Percentiles rank a stretch among this genome's conserved stretches.
phyloP scores from a whole-genome alignment of 148 eudicot genomes.

The Suaeda aralocaspica region DNA sequence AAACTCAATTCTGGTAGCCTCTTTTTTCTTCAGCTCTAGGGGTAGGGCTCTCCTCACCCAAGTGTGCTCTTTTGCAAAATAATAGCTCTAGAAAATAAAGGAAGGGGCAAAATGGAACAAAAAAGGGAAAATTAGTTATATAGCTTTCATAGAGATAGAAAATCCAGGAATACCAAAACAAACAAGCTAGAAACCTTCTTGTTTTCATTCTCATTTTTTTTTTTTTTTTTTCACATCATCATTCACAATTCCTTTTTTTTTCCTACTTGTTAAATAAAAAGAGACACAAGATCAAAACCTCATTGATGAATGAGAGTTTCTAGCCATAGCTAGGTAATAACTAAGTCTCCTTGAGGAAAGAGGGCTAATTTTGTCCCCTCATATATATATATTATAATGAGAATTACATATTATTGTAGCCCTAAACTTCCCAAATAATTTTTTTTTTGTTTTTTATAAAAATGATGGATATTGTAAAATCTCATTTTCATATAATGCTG shows the following conservation, averaged over 20 bases:
- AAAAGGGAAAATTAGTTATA: neutral
- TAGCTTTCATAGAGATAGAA: slow-evolving; percentile 2
- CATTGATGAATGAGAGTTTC: neutral
- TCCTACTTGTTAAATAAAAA: neutral
- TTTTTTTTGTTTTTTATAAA: no score
- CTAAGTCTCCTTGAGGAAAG: neutral
- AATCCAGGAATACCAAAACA: slow-evolving; percentile 13
- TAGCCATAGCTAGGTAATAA: neutral
- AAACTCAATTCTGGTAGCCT: no score
- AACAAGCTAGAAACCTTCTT: neutral
- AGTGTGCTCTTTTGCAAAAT: no score
- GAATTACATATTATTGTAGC: neutral
- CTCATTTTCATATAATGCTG: slow-evolving; percentile 10
- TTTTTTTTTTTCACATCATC: neutral
- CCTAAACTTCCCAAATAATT: slow-evolving; percentile 1
- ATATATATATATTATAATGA: slow-evolving; percentile 1
- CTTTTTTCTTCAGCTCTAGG: no score
- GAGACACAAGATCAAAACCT: neutral
- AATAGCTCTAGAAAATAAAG: neutral
- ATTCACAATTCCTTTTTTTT: neutral
- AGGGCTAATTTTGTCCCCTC: neutral
- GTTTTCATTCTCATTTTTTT: neutral
- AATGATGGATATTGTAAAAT: neutral
- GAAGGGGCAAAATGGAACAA: neutral
- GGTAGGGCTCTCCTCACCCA: no score